phyloP scores from a whole-genome alignment of 2,329 filamentous ascomycete genomes.

The Fusarium anguioides region DNA sequence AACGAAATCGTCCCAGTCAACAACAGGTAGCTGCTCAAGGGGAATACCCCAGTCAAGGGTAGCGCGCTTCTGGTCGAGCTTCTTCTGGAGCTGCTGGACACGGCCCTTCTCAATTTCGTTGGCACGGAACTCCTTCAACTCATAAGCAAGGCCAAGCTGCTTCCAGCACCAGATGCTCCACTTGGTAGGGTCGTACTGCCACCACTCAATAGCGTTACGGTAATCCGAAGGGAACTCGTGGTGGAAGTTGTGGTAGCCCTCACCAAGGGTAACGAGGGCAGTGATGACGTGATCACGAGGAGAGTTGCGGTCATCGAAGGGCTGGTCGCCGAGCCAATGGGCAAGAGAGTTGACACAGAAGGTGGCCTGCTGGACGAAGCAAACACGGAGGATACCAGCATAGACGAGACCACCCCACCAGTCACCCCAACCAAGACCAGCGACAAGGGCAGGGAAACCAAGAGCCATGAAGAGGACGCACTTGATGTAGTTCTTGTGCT shows the following conservation, averaged over 20 bases:
- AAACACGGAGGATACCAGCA: constrained; percentile 85
- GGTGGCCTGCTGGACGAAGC: constrained; percentile 91
- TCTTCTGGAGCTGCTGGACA: constrained; percentile 90
- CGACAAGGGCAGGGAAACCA: constrained; percentile 78
- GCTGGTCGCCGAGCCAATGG: constrained; percentile 92
- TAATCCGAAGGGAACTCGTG: constrained; percentile 95
- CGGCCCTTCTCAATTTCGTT: constrained; percentile 95
- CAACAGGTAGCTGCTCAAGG: constrained; percentile 84
- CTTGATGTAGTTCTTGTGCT: constrained; percentile 88
- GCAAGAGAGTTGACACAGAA: constrained; percentile 94
- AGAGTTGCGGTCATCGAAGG: constrained; percentile 92
- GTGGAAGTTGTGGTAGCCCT: constrained; percentile 96
- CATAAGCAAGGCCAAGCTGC: constrained; percentile 83
- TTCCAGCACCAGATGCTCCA: constrained; percentile 90
- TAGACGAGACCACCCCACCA: constrained; percentile 87
- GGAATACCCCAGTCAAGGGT: constrained; percentile 88
- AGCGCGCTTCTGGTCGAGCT: constrained; percentile 87
- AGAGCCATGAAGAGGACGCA: constrained; percentile 81
- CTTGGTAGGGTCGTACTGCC: constrained; percentile 92
- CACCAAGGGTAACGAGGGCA: constrained; percentile 84
- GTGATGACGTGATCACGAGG: constrained; percentile 90
- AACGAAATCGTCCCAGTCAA: constrained; percentile 89
- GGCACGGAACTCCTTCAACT: constrained; percentile 89
- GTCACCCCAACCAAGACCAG: constrained; percentile 83
- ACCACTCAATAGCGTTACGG: constrained; percentile 91